Evolutionary conservation across 805 yeast species (phyloP).

Genomic region (Candida awuae): DNA sequence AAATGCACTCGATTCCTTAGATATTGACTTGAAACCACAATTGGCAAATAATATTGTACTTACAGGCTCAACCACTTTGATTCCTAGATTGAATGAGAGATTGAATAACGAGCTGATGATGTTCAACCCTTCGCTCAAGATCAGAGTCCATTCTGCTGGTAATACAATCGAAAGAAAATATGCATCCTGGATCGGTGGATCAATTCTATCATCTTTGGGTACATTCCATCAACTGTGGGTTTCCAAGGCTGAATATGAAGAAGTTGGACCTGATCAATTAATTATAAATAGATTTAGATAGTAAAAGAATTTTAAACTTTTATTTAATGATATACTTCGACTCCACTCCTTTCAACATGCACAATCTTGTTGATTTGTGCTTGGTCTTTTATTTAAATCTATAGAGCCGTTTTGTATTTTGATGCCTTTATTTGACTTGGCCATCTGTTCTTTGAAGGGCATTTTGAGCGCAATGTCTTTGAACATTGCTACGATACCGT

Average conservation of each 20-base stretch:
- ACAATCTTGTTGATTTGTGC: slow-evolving; percentile 28
- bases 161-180: slow-evolving; percentile 66
- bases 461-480: slow-evolving; percentile 42
- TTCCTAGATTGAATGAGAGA: slow-evolving; percentile 77
- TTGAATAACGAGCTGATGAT: slow-evolving; percentile 60
- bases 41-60: slow-evolving; percentile 82
- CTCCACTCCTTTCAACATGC: slow-evolving; percentile 20
- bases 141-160: slow-evolving; percentile 77
- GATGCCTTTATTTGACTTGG: not conserved
- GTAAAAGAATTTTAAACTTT: slow-evolving; percentile 2
- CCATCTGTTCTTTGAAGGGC: slow-evolving; percentile 25
- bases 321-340: too few relatives aligned
- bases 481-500: slow-evolving; percentile 40
- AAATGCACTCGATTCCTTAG: slow-evolving; percentile 50
- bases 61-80: slow-evolving; percentile 75
- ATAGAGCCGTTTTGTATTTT: slow-evolving; percentile 18
- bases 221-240: slow-evolving; percentile 96
- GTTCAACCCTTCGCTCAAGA: slow-evolving; percentile 75
- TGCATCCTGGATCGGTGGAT: slow-evolving; percentile 89
- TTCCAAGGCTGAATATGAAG: slow-evolving; percentile 76
- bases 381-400: slow-evolving; percentile 26
- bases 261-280: slow-evolving; percentile 77
- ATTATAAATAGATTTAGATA: slow-evolving; percentile 76
- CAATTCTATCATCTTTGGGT: slow-evolving; percentile 79
- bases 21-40: slow-evolving; percentile 77